phyloP scores from a whole-genome alignment of 78 protist genomes.

The Dictyostelium intermedium region DNA sequence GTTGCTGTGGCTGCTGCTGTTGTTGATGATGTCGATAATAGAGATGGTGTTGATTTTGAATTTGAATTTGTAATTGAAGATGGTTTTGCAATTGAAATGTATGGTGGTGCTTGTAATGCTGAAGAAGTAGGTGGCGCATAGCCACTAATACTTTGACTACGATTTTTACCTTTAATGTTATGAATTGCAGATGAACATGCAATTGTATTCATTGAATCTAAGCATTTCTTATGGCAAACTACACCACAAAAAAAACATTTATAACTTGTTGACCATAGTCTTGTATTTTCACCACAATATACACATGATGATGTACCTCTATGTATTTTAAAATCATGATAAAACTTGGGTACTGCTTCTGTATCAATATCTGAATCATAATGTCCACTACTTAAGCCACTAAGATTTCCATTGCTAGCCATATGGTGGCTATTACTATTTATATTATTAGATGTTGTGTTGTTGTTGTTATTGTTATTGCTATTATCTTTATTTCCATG shows the following conservation, averaged over 20 bases:
- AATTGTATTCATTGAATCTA: conserved; percentile 53
- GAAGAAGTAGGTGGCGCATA: not conserved
- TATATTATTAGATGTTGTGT: not conserved
- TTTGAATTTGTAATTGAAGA: not conserved
- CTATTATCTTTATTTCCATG: not conserved
- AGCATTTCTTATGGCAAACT: conserved; percentile 64
- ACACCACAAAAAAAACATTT: conserved; percentile 49
- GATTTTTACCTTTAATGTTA: not conserved
- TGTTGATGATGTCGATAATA: not conserved
- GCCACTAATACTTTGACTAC: not conserved
- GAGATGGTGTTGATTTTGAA: not conserved
- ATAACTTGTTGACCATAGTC: not conserved
- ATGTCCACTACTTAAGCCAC: no score
- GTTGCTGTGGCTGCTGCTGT: no score
- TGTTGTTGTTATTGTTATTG: no score
- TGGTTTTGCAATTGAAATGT: not conserved
- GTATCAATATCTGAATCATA: not conserved
- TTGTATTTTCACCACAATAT: conserved; percentile 31
- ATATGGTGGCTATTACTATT: not conserved
- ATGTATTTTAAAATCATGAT: conserved; percentile 45
- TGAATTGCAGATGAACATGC: conserved; percentile 18
- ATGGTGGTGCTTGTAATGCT: not conserved
- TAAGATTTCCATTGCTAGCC: not conserved
- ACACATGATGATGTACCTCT: conserved; percentile 30
- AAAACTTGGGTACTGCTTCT: not conserved